Conservation (phyloP, 257 asterid genomes). For the Knoxia roxburghii region DNA sequence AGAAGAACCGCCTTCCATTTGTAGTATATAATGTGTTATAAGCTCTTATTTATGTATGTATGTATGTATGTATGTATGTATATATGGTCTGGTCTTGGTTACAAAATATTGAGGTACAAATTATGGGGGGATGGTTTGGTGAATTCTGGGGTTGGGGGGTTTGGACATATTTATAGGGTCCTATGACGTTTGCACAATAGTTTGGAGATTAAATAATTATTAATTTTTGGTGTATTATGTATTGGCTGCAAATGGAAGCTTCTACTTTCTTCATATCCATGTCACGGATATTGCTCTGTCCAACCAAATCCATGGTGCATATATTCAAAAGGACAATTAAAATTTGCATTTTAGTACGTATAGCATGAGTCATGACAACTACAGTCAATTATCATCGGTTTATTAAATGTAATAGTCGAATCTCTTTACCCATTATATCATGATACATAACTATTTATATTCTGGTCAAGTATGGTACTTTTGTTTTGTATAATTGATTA, state of each 20-base stretch:
- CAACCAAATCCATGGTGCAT: slow-evolving; percentile 29
- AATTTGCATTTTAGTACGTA: slow-evolving; percentile 11
- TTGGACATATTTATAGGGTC: slow-evolving; percentile 3
- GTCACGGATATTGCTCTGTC: slow-evolving; percentile 27
- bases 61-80: no score
- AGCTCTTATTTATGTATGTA: no score
- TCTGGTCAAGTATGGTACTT: no score
- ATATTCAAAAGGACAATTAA: slow-evolving; percentile 22
- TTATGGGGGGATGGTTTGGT: background rate
- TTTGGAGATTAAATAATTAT: background rate
- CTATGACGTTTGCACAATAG: slow-evolving; percentile 17
- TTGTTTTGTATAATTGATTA: no score
- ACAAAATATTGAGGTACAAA: background rate
- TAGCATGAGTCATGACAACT: no score
- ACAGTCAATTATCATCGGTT: no score
- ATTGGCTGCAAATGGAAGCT: slow-evolving; percentile 7
- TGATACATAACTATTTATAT: no score
- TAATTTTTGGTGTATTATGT: background rate
- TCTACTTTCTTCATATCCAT: background rate
- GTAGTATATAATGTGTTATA: background rate
- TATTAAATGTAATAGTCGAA: no score
- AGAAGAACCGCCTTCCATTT: slow-evolving; percentile 5
- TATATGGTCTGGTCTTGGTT: no score
- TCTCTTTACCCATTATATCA: no score
- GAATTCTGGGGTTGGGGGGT: background rate